Evolutionary conservation across 306 rosid species (phyloP), one percentile per base, ranked within the genome.

Genomic region (Delonix regia): DNA sequence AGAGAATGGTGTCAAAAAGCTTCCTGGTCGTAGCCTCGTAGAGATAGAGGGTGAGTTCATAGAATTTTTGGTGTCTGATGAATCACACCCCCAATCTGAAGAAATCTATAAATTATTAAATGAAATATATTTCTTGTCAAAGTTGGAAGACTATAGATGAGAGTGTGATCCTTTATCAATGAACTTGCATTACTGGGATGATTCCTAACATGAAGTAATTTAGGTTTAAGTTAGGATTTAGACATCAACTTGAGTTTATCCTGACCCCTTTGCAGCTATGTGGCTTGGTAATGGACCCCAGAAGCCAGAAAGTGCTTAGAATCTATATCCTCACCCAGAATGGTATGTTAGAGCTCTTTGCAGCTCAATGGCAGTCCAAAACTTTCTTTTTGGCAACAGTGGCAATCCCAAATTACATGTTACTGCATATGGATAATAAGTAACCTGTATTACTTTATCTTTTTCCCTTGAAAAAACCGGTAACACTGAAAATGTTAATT

Each of bases 61-160:
- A 71, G 92, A 89, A 27, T 91, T 93, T 79, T 87, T 91, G 81
- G 98, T 74, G 67, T 92, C 92, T 9, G 97, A 93, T 84, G 84
- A 79, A 71, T 90, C 92, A 51, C 92, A 93, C 57, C 87, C 94
- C 71, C 89, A 68, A 51, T 84, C 93, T 49, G 75, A 78, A 81
- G 88, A 91, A 86, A 87, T 93, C 52, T 86, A 87, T 69, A 80
- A 48, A 73, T 69, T 88, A 13, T 30, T 89, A 21, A 80, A 82
- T 42, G 82, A 83, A 36, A 75, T 88, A 68, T 75, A 78, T 79
- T 76, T 78, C 60, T 66, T 85, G 53, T 77, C 89, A 78, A 85
- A 83, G 79, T 52, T 86, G 51, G 83, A 84, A 70, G 86, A 79
- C 60, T 22, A 2, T 39, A 53, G 61, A 52, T 77, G 10, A 10